Base-by-base conservation (phyloP, 2,329 filamentous ascomycete species). In the Boeremia lycopersici region DNA sequence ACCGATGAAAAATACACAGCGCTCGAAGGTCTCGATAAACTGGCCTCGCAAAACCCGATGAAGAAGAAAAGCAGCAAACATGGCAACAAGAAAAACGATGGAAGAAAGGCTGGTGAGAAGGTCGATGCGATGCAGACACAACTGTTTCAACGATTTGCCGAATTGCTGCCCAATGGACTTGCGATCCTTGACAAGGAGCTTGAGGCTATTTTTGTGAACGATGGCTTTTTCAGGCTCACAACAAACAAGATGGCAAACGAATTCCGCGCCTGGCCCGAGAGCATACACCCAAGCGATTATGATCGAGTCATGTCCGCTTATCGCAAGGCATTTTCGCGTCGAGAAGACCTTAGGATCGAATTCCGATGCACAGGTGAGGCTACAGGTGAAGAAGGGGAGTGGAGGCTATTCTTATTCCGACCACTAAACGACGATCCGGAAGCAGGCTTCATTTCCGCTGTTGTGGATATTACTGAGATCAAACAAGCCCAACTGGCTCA, bases 401-500 rank as follows among this genome's bases (percentile, higher is more conserved):
- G 78, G 77, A 69, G 78, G 17, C 57, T 80, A 25, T 74, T 80
- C 41, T 59, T 79, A 6, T 65, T 80, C 28, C 74, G 73, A 8
- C 77, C 77, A 3, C 64, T 80, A 1, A 75, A 71, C 29, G 72
- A 78, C 6, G 75, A 77, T 7, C 67, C 70, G 7, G 73, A 77
- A 23, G 76, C 76, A 6, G 77, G 78, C 2, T 80, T 77, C 57
- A 78, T 79, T 6, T 79, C 77, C 55, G 77, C 76, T 17, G 70
- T 80, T 9, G 75, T 79, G 12, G 78, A 80, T 50, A 79, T 80
- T 33, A 79, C 75, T 13, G 73, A 75, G 13, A 77, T 79, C 54
- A 80, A 80, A 53, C 70, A 72, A 34, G 77, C 77, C 3, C 73
- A 79, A 48, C 46, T 78, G 8, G 59, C 72, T 3, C 76, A 80